phyloP scores from a whole-genome alignment of 2,329 filamentous ascomycete species.

The Claviceps sp. region DNA sequence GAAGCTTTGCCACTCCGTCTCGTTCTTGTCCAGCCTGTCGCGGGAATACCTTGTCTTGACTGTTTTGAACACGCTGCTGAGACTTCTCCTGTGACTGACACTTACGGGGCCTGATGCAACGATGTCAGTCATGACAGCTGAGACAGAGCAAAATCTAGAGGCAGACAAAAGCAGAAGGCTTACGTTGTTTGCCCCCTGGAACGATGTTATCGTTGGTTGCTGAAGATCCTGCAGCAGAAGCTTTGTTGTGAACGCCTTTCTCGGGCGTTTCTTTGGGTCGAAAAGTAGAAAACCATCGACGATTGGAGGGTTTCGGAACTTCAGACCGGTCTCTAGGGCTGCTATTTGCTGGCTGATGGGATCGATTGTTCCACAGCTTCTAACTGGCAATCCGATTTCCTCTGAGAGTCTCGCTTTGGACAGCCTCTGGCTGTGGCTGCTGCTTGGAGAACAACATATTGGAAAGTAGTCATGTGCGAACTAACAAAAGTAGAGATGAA shows the following conservation, averaged over 20 bases:
- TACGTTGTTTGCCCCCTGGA: background rate
- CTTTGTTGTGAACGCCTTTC: background rate
- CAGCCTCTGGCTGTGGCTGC: conserved; percentile 6
- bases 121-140: background rate
- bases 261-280: conserved; percentile 4
- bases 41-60: conserved; percentile 15
- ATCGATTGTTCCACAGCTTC: conserved; percentile 15
- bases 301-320: conserved; percentile 1
- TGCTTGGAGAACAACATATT: conserved; percentile 12
- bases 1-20: background rate
- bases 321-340: conserved; percentile 1
- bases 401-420: conserved; percentile 3
- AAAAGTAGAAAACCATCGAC: conserved; percentile 11
- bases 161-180: background rate
- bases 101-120: background rate
- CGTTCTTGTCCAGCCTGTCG: conserved; percentile 10
- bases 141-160: background rate
- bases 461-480: conserved; percentile 7
- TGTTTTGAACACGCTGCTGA: conserved; percentile 18
- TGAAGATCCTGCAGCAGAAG: background rate
- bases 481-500: conserved; percentile 4
- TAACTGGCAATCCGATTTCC: conserved; percentile 12
- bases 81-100: conserved; percentile 13
- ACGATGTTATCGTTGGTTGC: background rate
- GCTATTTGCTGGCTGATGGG: conserved; percentile 6